These are phyloP conservation scores for Hericium rajendrae DNA, from an alignment of 768 basidiomycete genomes.

Conservation along the genomic window DNA sequence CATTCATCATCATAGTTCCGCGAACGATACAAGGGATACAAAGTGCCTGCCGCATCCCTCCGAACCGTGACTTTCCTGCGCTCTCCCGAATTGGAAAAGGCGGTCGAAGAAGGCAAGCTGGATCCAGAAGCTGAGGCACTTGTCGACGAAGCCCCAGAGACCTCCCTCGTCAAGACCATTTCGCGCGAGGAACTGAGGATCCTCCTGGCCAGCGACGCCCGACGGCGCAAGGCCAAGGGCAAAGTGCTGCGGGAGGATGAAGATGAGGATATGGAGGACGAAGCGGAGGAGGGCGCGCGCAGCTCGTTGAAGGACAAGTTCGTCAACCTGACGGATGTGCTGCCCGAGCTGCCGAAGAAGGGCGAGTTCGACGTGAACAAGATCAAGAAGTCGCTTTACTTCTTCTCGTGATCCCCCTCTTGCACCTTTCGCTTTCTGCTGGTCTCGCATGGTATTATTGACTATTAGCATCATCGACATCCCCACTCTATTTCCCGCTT, in stretches of 20 bases:
- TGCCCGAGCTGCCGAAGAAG: conserved; percentile 78
- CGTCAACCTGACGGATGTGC: conserved; percentile 59
- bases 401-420: conserved; percentile 66
- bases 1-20: conserved; percentile 7
- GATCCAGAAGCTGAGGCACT: neutral
- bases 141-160: no score
- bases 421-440: neutral
- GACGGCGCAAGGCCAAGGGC: neutral
- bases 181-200: conserved; percentile 18
- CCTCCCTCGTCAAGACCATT: neutral
- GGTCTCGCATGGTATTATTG: neutral
- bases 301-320: conserved; percentile 40
- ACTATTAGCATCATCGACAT: no score
- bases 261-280: conserved; percentile 4
- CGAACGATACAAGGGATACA: conserved; percentile 38
- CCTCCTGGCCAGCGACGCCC: neutral
- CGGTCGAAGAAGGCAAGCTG: conserved; percentile 11
- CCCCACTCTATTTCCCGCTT: no score
- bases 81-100: conserved; percentile 27
- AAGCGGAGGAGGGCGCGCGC: neutral
- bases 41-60: conserved; percentile 48
- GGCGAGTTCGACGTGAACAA: conserved; percentile 77
- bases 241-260: neutral
- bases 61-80: conserved; percentile 19
- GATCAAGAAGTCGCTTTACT: conserved; percentile 80